Conservation (phyloP, 2,329 filamentous ascomycete species). For the Aphanoascus verrucosus region DNA sequence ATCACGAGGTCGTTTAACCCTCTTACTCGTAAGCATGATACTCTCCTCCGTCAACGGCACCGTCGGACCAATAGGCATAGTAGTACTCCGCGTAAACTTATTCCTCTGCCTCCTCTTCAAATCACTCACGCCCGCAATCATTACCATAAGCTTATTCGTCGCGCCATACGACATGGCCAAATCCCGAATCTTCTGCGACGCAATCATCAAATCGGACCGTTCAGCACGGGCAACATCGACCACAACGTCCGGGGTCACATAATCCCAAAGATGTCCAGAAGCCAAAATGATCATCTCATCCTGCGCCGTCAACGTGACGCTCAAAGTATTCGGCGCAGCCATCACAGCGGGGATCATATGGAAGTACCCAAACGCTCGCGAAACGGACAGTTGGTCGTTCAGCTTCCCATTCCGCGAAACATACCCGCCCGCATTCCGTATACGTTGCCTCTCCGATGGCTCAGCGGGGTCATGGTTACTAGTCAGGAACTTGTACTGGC, state of each 20-base stretch:
- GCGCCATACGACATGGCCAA: conserved; percentile 92
- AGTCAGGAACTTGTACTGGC: conserved; percentile 71
- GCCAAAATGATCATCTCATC: conserved; percentile 91
- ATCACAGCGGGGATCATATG: conserved; percentile 87
- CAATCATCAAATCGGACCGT: conserved; percentile 82
- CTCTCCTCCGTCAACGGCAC: conserved; percentile 55
- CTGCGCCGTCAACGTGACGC: conserved; percentile 68
- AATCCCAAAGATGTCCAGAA: conserved; percentile 91
- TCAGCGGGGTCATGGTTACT: conserved; percentile 90
- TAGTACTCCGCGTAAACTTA: conserved; percentile 58
- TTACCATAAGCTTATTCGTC: conserved; percentile 93
- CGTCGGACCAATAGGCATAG: conserved; percentile 66
- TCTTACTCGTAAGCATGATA: conserved; percentile 53
- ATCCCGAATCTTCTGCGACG: conserved; percentile 87
- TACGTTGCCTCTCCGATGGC: conserved; percentile 68
- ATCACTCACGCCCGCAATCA: conserved; percentile 91
- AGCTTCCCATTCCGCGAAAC: conserved; percentile 89
- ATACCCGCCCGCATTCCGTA: conserved; percentile 88
- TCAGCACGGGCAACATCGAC: conserved; percentile 85
- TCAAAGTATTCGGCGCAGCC: conserved; percentile 73
- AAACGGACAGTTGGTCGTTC: conserved; percentile 84
- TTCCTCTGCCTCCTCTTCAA: conserved; percentile 76
- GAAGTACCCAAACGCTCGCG: conserved; percentile 87
- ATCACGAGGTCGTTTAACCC: conserved; percentile 50
- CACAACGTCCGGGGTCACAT: conserved; percentile 75